These are phyloP conservation scores for Colletotrichum abscissum DNA, from an alignment of 2,329 filamentous ascomycete species.

Conservation along the genomic window DNA sequence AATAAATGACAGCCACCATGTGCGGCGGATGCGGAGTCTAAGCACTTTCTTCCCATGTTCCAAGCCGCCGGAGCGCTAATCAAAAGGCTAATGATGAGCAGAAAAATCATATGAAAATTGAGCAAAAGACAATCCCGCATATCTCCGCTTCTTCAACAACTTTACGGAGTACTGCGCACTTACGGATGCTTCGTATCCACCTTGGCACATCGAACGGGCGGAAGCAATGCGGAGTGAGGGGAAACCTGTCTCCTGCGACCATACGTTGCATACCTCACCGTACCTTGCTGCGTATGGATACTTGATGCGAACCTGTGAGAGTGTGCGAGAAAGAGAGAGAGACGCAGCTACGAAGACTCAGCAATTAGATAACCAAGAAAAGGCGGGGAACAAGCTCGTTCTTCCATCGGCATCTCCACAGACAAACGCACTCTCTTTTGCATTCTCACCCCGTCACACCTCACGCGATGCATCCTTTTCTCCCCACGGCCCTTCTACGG, in stretches of 20 bases:
- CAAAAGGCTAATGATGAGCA: background rate
- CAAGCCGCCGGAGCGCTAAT: background rate
- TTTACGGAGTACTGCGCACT: no score
- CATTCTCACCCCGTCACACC: background rate
- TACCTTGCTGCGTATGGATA: no score
- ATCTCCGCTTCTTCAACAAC: conserved; percentile 2
- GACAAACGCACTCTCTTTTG: background rate
- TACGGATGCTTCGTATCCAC: background rate
- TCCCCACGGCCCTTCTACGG: conserved; percentile 24
- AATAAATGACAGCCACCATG: background rate
- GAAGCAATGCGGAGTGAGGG: background rate
- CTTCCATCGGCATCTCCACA: conserved; percentile 18
- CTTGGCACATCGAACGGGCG: background rate
- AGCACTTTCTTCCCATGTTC: background rate
- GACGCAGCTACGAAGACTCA: background rate
- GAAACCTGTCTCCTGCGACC: background rate
- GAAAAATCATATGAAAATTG: background rate
- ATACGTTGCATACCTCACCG: background rate
- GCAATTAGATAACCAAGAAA: background rate
- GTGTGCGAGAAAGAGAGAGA: background rate
- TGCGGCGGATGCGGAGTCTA: conserved; percentile 14
- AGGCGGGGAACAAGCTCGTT: conserved; percentile 14
- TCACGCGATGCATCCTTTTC: background rate
- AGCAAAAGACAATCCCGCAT: background rate
- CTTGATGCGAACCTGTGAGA: no score